Base-by-base conservation (phyloP, 495 filamentous ascomycete species). In the Penicillium crystallinum region DNA sequence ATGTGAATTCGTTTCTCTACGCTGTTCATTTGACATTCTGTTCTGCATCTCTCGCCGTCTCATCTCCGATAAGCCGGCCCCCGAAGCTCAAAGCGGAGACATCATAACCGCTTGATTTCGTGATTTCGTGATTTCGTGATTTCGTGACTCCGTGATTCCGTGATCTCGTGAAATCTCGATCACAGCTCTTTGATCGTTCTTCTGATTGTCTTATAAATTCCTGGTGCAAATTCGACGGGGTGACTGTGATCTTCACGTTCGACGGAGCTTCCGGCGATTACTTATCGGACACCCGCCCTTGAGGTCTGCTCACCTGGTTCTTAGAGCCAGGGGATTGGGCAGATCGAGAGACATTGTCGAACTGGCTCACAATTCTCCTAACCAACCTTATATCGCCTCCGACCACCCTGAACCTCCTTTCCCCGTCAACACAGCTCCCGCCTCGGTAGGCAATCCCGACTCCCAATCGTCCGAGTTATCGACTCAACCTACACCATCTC, bases 321-420 rank as follows among this genome's bases (percentile, higher is more conserved):
- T 74, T 62, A 69, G 73, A 78, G 69, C 75, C 71, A 71, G 73
- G 65, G 56, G 55, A 64, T 61, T 70, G 73, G 71, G 78, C 70
- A 72, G 63, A 69, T 70, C 75, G 65, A 62, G 53, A 62, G 58
- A 66, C 49, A 61, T 60, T 47, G 73, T 78, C 81, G 83, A 81
- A 76, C 83, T 87, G 83, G 83, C 81, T 72, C 70, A 80, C 77
- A 71, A 81, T 71, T 63, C 56, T 59, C 37, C 46, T 25, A 59
- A 68, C 48, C 68, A 69, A 57, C 68, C 80, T 74, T 77, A 75
- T 73, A 66, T 74, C 79, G 64, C 76, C 69, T 65, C 82, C 81
- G 82, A 81, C 80, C 64, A 74, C 74, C 81, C 82, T 69, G 52
- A 68, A 52, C 59, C 65, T 65, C 67, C 69, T 77, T 65, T 63